Percentiles rank a stretch among this genome's conserved stretches.
Conservation (phyloP, 768 basidiomycete species). For the Hysterangium stoloniferum region DNA sequence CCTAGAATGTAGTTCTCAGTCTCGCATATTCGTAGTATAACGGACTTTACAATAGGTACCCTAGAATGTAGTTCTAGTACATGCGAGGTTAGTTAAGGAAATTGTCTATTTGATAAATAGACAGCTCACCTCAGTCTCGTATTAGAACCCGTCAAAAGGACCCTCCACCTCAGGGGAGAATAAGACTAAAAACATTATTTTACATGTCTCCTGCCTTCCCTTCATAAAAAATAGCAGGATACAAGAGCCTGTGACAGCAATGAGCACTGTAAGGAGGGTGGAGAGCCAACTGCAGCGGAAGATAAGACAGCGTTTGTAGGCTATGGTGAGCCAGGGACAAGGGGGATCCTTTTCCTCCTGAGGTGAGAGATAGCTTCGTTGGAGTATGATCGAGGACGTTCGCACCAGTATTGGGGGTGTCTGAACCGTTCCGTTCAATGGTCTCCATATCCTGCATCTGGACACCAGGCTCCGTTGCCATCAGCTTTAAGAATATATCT, state of each 20-base stretch:
- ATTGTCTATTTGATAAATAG: no score
- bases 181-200: constrained; percentile 28
- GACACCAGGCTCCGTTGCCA: constrained; percentile 28
- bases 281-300: constrained; percentile 64
- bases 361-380: constrained; percentile 37
- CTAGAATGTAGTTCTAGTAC: no score
- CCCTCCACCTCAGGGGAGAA: no score
- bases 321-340: constrained; percentile 59
- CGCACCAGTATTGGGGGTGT: neutral
- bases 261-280: constrained; percentile 37
- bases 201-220: constrained; percentile 45
- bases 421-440: constrained; percentile 6
- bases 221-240: constrained; percentile 61
- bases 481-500: constrained; percentile 71
- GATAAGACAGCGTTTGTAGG: constrained; percentile 61
- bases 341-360: constrained; percentile 47
- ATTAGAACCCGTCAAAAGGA: no score
- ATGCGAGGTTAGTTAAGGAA: no score
- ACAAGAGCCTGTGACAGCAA: constrained; percentile 54
- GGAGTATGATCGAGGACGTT: neutral
- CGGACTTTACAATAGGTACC: no score
- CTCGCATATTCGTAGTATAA: no score
- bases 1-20: no score
- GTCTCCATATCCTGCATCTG: constrained; percentile 17
- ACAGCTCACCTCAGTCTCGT: no score